A percentile compares a stretch with the other conserved stretches of the same genome.
Evolutionary conservation across 768 basidiomycete species (phyloP).

Genomic region (Mrakia hoshinonis): DNA sequence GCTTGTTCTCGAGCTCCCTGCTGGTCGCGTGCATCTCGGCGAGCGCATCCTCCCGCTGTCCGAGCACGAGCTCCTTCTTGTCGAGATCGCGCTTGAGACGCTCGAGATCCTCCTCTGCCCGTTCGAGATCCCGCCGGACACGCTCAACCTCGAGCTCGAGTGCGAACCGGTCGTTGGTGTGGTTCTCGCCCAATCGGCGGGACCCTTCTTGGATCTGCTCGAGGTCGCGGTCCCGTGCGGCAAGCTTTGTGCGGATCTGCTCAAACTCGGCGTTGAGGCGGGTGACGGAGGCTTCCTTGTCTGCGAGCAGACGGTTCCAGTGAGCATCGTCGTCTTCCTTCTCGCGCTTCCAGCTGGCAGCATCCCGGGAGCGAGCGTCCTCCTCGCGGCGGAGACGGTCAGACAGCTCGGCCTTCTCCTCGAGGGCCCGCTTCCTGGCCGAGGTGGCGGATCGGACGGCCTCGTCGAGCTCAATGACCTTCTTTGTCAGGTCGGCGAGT

Average conservation of each 20-base stretch:
- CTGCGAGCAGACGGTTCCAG: constrained; percentile 29
- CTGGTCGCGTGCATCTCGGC: constrained; percentile 72
- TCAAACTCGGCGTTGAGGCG: constrained; percentile 37
- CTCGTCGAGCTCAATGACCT: constrained; percentile 58
- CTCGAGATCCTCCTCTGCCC: constrained; percentile 67
- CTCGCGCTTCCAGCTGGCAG: constrained; percentile 27
- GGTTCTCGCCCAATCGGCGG: constrained; percentile 70
- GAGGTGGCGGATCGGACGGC: constrained; percentile 32
- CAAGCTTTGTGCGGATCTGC: constrained; percentile 46
- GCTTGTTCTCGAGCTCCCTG: constrained; percentile 65
- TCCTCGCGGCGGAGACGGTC: constrained; percentile 26
- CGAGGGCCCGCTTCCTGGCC: neutral
- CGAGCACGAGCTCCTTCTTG: constrained; percentile 54
- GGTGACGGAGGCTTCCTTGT: constrained; percentile 33
- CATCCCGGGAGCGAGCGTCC: constrained; percentile 25
- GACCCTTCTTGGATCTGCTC: constrained; percentile 61
- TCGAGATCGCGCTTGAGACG: constrained; percentile 62
- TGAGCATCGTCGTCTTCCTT: constrained; percentile 30
- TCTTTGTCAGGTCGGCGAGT: constrained; percentile 62
- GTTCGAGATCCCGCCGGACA: constrained; percentile 69
- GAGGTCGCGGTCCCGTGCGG: constrained; percentile 68
- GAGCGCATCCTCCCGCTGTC: constrained; percentile 63
- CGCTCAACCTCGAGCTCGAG: constrained; percentile 84
- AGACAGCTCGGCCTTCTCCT: constrained; percentile 26
- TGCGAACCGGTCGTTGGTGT: constrained; percentile 71